Percentiles rank a stretch among this genome's conserved stretches.
Evolutionary conservation across 2,329 filamentous ascomycete genomes (phyloP).

Genomic region (Madurella mycetomatis): DNA sequence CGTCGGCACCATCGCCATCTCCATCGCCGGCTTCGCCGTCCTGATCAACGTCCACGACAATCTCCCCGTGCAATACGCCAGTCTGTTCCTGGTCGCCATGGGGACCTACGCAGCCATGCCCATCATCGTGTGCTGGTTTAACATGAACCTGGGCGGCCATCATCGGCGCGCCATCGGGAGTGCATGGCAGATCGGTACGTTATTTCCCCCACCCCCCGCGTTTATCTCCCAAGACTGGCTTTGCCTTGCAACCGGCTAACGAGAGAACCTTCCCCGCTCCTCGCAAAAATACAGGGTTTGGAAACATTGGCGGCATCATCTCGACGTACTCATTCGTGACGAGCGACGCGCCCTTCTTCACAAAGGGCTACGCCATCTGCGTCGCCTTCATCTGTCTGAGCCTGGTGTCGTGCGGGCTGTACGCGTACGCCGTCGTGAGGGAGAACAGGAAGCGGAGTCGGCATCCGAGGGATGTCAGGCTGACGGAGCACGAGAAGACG

Average conservation of each 20-base stretch:
- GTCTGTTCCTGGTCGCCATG: conserved; percentile 75
- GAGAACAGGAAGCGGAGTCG: conserved; percentile 59
- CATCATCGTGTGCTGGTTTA: conserved; percentile 77
- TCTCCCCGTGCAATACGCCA: conserved; percentile 64
- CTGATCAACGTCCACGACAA: conserved; percentile 68
- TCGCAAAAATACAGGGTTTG: conserved; percentile 50
- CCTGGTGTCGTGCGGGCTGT: conserved; percentile 55
- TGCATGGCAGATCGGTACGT: conserved; percentile 65
- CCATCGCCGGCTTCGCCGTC: conserved; percentile 71
- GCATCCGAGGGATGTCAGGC: conserved; percentile 20
- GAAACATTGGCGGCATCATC: conserved; percentile 76
- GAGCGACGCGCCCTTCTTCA: conserved; percentile 64
- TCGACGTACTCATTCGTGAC: conserved; percentile 65
- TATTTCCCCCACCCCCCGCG: not conserved
- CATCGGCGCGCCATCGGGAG: conserved; percentile 65
- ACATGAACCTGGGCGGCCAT: conserved; percentile 73
- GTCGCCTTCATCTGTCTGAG: conserved; percentile 69
- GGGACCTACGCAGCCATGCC: conserved; percentile 87
- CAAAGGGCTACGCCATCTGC: conserved; percentile 71
- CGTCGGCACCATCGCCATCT: conserved; percentile 61
- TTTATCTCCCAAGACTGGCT: not conserved
- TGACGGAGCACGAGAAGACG: conserved; percentile 35
- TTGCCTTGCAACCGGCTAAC: too few relatives aligned
- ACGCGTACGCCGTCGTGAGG: conserved; percentile 52
- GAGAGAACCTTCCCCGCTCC: too few relatives aligned